These are phyloP conservation scores for Arachnopeziza araneosa DNA, from an alignment of 2,329 filamentous ascomycete genomes.

Conservation along the genomic window DNA sequence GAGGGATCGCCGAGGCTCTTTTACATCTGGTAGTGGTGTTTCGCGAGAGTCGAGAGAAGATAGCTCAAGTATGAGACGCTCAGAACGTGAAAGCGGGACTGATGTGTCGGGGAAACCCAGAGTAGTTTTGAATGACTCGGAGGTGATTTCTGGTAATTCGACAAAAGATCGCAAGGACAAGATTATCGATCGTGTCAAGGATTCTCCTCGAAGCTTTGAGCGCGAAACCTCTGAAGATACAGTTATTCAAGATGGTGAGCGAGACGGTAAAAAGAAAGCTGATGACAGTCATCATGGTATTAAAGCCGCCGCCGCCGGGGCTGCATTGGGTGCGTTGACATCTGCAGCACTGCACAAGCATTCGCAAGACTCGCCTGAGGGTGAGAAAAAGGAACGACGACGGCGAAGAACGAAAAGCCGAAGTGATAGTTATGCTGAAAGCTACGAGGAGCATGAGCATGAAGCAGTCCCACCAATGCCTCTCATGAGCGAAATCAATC, in stretches of 20 bases:
- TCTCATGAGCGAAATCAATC: constrained; percentile 76
- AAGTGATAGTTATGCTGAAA: constrained; percentile 39
- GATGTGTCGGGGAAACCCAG: constrained; percentile 46
- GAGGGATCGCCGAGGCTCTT: constrained; percentile 53
- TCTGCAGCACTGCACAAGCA: constrained; percentile 58
- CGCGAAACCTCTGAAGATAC: constrained; percentile 42
- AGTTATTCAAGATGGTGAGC: constrained; percentile 44
- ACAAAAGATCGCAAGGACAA: constrained; percentile 46
- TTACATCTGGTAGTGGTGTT: constrained; percentile 49
- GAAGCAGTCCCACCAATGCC: constrained; percentile 74
- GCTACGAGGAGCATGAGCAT: constrained; percentile 46
- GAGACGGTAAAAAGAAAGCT: constrained; percentile 32
- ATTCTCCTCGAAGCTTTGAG: constrained; percentile 29
- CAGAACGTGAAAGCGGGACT: constrained; percentile 36
- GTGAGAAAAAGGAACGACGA: constrained; percentile 36
- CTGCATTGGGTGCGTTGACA: constrained; percentile 50
- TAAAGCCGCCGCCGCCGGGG: constrained; percentile 25
- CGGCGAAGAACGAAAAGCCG: constrained; percentile 39
- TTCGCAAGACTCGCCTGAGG: constrained; percentile 53
- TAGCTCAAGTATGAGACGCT: constrained; percentile 28
- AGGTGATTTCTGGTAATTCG: constrained; percentile 50
- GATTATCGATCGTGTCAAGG: constrained; percentile 37
- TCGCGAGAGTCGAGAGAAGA: constrained; percentile 46
- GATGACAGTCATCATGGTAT: constrained; percentile 23
- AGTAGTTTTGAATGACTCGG: constrained; percentile 52